Percentiles rank a stretch among this genome's conserved stretches.
phyloP scores from a whole-genome alignment of 495 filamentous ascomycete species.

The Hypoxylon cercidicola region DNA sequence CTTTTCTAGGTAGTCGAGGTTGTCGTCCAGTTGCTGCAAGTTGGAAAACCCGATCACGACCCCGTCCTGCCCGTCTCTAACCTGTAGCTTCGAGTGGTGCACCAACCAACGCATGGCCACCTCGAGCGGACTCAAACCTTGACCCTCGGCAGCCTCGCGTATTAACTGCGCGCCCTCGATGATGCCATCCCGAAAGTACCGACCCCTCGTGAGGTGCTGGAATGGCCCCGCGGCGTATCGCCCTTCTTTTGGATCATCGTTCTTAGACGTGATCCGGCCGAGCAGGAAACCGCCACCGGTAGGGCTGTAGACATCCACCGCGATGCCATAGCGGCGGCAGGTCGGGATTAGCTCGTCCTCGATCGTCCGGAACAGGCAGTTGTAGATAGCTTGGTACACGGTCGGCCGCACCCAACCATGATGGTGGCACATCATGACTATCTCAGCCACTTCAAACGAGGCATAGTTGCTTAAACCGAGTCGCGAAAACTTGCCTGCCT shows the following conservation, averaged over 20 bases:
- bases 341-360: constrained; percentile 79
- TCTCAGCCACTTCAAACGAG: constrained; percentile 85
- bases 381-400: constrained; percentile 74
- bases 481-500: constrained; percentile 80
- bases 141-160: constrained; percentile 72
- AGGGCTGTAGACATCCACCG: constrained; percentile 84
- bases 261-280: constrained; percentile 64
- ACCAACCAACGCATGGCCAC: constrained; percentile 78
- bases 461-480: constrained; percentile 82
- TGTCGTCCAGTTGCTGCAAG: constrained; percentile 71
- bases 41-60: constrained; percentile 78
- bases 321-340: constrained; percentile 79
- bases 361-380: constrained; percentile 70
- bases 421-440: constrained; percentile 75
- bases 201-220: constrained; percentile 66
- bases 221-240: constrained; percentile 65
- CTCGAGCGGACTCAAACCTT: constrained; percentile 75
- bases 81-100: constrained; percentile 76
- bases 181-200: constrained; percentile 77
- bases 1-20: constrained; percentile 77
- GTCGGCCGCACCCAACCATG: constrained; percentile 73
- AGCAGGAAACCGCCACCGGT: constrained; percentile 79
- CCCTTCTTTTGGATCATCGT: constrained; percentile 69
- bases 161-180: constrained; percentile 77
- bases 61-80: constrained; percentile 74